Conservation (phyloP, 805 yeast species). For the Candida chilensis region DNA sequence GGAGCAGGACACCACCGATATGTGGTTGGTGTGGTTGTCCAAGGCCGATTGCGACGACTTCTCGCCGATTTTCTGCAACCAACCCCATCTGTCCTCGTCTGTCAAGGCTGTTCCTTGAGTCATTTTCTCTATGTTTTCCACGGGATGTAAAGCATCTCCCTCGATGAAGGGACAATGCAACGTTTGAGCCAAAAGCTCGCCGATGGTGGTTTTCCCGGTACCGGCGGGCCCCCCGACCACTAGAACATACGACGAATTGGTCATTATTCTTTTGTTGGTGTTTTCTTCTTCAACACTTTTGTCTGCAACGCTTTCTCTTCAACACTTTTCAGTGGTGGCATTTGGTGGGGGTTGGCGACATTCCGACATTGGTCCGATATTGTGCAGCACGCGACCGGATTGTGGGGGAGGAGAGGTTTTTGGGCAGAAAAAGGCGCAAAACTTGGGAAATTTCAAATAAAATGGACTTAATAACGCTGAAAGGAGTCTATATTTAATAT, state of each 20-base stretch:
- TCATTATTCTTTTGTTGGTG: too few species aligned
- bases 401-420: too few species aligned
- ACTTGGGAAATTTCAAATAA: too few species aligned
- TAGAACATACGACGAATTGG: slow-evolving; percentile 18
- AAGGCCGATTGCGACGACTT: slow-evolving; percentile 27
- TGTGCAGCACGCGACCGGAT: too few species aligned
- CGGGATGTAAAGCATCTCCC: slow-evolving; percentile 79
- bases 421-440: too few species aligned
- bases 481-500: too few species aligned
- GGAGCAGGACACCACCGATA: slow-evolving; percentile 71
- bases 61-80: slow-evolving; percentile 54
- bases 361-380: too few species aligned
- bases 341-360: too few species aligned
- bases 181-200: slow-evolving; percentile 33
- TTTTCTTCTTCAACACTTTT: too few species aligned
- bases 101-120: slow-evolving; percentile 66
- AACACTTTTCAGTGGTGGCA: too few species aligned
- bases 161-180: slow-evolving; percentile 58
- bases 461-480: too few species aligned
- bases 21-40: slow-evolving; percentile 9
- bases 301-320: too few species aligned
- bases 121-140: slow-evolving; percentile 73
- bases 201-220: slow-evolving; percentile 86
- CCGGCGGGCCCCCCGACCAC: slow-evolving; percentile 96
- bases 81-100: slow-evolving; percentile 89